Evolutionary conservation across 164 flowering plant genomes (phyloP), one percentile per base, ranked within the genome.

Genomic region (Vitis rotundifolia): DNA sequence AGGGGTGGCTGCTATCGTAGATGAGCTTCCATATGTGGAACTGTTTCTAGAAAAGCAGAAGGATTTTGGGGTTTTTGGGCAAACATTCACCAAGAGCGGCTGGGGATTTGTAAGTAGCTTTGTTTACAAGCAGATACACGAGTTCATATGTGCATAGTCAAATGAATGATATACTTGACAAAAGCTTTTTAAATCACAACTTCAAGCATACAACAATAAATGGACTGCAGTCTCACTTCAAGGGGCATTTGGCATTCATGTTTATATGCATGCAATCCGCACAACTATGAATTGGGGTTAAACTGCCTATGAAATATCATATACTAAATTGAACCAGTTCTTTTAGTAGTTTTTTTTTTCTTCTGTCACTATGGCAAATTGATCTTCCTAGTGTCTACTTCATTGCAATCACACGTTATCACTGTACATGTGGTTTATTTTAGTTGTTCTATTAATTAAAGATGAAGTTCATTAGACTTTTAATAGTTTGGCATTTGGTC

Each of bases 61-160:
- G 16, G 87, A 82, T 11, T 90, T 86, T 59, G 81, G 79, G 28
- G 85, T 89, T 61, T 79, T 87, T 61, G 97, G 97, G 60, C 81
- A 84, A 69, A 49, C 80, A 71, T 89, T 92, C 77, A 89, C 93
- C 56, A 87, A 74, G 75, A 79, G 85, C 22, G 93, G 95, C 52
- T 92, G 97, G 97, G 97, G 97, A 75, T 90, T 92, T 78, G 97
- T 92, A 78, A 92, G 97, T 89, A 68, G 44, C 48, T 55, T 59
- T 49, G 12, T 59, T 11, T 26, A 9, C 57, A 11, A 56, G 49
- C 18, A 59, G 10, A 67, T 59, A 59, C 37, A 10, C 8, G 19
- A 19, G 3, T n/a, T 16, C 59, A 7, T 5, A 6, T 59, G 28
- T 59, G 28, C 37, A 26, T 19, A 26, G 44, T 37, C 7, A 6